Percentiles rank a stretch among this genome's conserved stretches.
phyloP scores from a whole-genome alignment of 1,284 basidiomycete species.

The Cryptococcus deneoformans region DNA sequence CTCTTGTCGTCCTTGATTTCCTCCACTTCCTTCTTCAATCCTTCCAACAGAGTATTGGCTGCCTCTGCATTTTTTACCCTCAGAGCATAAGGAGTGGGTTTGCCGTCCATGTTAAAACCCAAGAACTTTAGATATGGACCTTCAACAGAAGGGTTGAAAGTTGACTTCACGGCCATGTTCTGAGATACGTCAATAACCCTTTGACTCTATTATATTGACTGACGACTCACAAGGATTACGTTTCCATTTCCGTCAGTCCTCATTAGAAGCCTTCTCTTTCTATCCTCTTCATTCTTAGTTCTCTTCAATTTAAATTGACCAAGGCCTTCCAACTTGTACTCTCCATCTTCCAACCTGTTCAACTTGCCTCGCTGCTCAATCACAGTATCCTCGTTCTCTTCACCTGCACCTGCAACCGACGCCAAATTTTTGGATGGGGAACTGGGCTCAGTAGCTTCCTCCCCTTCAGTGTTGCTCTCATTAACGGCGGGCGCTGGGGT shows the following conservation, averaged over 20 bases:
- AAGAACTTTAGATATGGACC: conserved; percentile 30
- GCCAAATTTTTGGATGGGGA: conserved; percentile 35
- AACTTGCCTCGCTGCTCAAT: conserved; percentile 63
- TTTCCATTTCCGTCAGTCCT: conserved; percentile 41
- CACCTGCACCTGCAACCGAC: conserved; percentile 49
- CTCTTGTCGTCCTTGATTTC: conserved; percentile 14
- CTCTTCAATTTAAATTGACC: conserved; percentile 43
- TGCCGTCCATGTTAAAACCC: conserved; percentile 47
- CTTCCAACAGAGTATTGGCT: conserved; percentile 60
- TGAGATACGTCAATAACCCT: conserved; percentile 8
- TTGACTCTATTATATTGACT: not conserved
- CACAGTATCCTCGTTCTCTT: conserved; percentile 73
- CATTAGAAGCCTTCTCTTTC: conserved; percentile 39
- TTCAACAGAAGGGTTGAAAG: conserved; percentile 27
- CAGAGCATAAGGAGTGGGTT: conserved; percentile 61
- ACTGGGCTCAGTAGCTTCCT: conserved; percentile 8
- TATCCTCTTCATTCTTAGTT: conserved; percentile 20
- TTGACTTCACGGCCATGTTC: conserved; percentile 36
- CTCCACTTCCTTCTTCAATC: conserved; percentile 62
- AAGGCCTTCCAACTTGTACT: conserved; percentile 49
- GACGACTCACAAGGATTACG: conserved; percentile 38
- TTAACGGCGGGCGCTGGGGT: conserved; percentile 15
- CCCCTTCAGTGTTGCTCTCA: conserved; percentile 24
- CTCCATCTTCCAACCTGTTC: conserved; percentile 56
- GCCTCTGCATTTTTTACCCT: conserved; percentile 62